A percentile compares a stretch with the other conserved stretches of the same genome.
Conservation (phyloP, 1,284 basidiomycete genomes). For the Mycena citricolor region DNA sequence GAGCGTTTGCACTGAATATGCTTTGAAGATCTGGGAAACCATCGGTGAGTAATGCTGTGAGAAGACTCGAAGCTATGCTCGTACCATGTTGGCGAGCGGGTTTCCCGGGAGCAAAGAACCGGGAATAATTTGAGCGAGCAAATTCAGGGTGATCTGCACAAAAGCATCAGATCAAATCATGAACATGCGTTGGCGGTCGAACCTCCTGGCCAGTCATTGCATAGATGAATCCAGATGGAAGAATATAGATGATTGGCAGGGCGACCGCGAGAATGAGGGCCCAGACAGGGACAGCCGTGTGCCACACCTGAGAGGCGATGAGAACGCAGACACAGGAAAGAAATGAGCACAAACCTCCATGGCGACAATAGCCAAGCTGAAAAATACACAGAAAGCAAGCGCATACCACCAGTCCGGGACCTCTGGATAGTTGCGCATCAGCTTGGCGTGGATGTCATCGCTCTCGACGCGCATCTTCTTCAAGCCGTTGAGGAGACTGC, state of each 20-base stretch:
- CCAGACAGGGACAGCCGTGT: constrained; percentile 88
- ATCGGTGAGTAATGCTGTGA: constrained; percentile 1
- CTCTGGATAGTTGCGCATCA: constrained; percentile 93
- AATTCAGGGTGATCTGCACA: constrained; percentile 73
- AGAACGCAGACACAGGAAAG: constrained; percentile 8
- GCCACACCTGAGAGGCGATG: constrained; percentile 58
- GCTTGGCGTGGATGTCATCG: constrained; percentile 94
- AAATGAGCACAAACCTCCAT: constrained; percentile 59
- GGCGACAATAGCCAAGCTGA: constrained; percentile 72
- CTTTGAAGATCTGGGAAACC: constrained; percentile 78
- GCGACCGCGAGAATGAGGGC: constrained; percentile 71
- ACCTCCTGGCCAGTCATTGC: constrained; percentile 91
- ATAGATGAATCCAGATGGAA: constrained; percentile 90
- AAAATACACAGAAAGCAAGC: constrained; percentile 64
- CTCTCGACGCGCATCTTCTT: constrained; percentile 76
- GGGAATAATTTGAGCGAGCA: constrained; percentile 90
- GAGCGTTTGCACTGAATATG: constrained; percentile 82
- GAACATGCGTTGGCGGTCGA: constrained; percentile 23
- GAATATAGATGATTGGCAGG: constrained; percentile 81
- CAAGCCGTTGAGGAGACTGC: constrained; percentile 71
- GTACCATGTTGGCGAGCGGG: constrained; percentile 88
- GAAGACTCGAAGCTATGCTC: constrained; percentile 18
- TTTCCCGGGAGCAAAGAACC: constrained; percentile 84
- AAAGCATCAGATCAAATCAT: constrained; percentile 13
- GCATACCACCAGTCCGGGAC: constrained; percentile 97